Conservation (phyloP, 176 grass and related monocot genomes). For the Musa acuminata region DNA sequence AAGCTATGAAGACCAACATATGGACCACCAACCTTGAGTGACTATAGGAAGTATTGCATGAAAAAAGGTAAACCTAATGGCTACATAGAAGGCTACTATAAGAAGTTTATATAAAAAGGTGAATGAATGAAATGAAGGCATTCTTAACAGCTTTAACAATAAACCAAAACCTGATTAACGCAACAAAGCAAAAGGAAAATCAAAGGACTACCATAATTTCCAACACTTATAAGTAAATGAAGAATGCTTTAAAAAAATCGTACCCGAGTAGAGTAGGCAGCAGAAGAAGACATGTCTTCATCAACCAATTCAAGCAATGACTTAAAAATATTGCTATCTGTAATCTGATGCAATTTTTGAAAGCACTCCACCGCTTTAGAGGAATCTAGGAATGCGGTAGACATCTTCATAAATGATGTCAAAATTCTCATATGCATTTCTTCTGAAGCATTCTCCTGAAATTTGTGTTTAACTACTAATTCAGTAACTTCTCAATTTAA, state of each 20-base stretch:
- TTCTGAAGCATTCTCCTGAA: constrained; percentile 61
- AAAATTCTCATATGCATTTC: constrained; percentile 46
- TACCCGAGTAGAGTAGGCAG: constrained; percentile 46
- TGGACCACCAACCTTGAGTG: no score
- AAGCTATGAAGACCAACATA: no score
- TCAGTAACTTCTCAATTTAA: neutral
- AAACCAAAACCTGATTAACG: neutral
- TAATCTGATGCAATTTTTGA: constrained; percentile 72
- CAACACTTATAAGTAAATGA: constrained; percentile 8
- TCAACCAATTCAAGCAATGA: constrained; percentile 50
- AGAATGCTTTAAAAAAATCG: constrained; percentile 10
- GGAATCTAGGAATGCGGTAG: constrained; percentile 45
- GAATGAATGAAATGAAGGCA: neutral
- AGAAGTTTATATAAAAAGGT: no score
- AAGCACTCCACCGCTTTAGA: constrained; percentile 73
- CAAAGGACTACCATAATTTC: neutral
- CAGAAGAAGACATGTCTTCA: constrained; percentile 42
- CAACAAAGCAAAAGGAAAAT: neutral
- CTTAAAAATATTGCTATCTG: constrained; percentile 94
- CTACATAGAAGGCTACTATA: no score
- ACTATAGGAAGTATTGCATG: no score
- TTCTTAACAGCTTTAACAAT: neutral
- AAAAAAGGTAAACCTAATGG: no score
- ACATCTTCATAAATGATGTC: constrained; percentile 62
- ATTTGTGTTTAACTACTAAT: neutral